phyloP scores from a whole-genome alignment of 106 monocot genomes.

The Ottelia alismoides region DNA sequence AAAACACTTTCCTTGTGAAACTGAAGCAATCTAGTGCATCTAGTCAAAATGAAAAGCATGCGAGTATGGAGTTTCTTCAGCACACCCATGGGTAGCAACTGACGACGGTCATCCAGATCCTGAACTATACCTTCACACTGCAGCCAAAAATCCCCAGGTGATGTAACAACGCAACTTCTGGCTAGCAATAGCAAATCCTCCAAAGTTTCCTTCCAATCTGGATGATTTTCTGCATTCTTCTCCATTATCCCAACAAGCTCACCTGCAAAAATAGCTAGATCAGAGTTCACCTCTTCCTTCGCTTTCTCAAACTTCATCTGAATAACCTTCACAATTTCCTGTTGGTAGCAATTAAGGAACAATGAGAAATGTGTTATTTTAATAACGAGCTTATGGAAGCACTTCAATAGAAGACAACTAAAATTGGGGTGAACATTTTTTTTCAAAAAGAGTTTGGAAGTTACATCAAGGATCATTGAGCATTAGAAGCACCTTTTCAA shows the following conservation, averaged over 20 bases:
- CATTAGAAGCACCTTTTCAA: too few relatives aligned
- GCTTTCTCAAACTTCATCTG: slow-evolving; percentile 86
- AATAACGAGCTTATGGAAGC: neutral
- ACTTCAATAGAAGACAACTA: neutral
- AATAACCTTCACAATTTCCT: slow-evolving; percentile 76
- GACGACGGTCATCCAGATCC: slow-evolving; percentile 89
- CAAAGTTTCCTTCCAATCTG: slow-evolving; percentile 86
- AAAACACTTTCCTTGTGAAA: slow-evolving; percentile 82
- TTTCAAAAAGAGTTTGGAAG: too few relatives aligned
- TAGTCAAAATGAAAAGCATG: slow-evolving; percentile 88
- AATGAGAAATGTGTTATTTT: neutral
- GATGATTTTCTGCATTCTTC: slow-evolving; percentile 65
- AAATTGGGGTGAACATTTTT: neutral
- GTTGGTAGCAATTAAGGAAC: neutral
- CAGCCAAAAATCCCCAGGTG: slow-evolving; percentile 86
- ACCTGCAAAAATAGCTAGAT: slow-evolving; percentile 75
- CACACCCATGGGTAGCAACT: slow-evolving; percentile 68
- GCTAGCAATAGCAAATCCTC: slow-evolving; percentile 82
- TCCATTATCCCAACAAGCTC: slow-evolving; percentile 87
- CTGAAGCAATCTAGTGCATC: slow-evolving; percentile 85
- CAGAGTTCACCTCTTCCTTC: slow-evolving; percentile 93
- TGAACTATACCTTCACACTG: slow-evolving; percentile 97
- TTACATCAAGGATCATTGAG: neutral
- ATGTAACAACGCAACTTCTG: slow-evolving; percentile 59
- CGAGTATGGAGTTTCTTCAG: slow-evolving; percentile 85